Percentiles rank a stretch among this genome's conserved stretches.
Evolutionary conservation across 208 protist species (phyloP).

Genomic region (Acanthamoeba lenticulata): DNA sequence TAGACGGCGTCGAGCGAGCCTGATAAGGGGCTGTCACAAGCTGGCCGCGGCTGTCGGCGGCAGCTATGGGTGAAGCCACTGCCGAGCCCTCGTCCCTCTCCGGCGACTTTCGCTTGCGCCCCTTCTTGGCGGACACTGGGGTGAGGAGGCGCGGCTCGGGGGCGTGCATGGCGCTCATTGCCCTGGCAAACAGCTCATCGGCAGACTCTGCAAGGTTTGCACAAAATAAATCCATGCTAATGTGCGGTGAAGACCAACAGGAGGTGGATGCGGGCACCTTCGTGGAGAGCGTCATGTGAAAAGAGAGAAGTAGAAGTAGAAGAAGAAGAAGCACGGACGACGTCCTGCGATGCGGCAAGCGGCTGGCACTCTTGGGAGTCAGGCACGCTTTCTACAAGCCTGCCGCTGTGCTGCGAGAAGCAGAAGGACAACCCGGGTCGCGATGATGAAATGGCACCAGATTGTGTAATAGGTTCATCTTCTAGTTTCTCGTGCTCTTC

Average conservation of each 20-base stretch:
- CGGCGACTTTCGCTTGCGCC: neutral
- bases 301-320: too few relatives aligned
- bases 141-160: neutral
- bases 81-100: neutral
- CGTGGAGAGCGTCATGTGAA: neutral
- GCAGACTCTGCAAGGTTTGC: neutral
- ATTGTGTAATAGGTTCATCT: neutral
- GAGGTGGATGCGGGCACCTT: too few relatives aligned
- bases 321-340: neutral
- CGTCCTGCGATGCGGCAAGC: neutral
- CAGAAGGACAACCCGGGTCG: neutral
- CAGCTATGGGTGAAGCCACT: too few relatives aligned
- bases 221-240: too few relatives aligned
- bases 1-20: neutral
- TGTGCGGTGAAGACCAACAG: too few relatives aligned
- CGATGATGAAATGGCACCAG: neutral
- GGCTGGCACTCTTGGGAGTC: neutral
- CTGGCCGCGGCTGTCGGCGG: neutral
- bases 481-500: too few relatives aligned
- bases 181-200: neutral
- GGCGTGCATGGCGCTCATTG: neutral
- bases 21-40: neutral
- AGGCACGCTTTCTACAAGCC: neutral
- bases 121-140: neutral
- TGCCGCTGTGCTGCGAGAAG: neutral